A percentile compares a stretch with the other conserved stretches of the same genome.
Conservation (phyloP, 371 early-diverging fungal species). For the Syncephalastrum monosporum region DNA sequence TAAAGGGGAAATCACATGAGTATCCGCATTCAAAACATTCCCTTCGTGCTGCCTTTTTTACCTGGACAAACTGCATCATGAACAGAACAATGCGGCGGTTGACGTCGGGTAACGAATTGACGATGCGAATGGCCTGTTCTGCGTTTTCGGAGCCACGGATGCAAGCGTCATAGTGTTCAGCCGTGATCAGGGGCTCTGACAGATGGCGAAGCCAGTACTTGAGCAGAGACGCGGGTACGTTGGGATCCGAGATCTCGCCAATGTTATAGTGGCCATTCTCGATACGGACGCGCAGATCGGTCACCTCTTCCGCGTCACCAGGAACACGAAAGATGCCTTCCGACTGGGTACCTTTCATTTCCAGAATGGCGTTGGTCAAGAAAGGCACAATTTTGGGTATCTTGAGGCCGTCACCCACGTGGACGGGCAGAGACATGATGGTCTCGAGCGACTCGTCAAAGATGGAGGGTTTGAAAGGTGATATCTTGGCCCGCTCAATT, state of each 20-base stretch:
- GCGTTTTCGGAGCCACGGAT: slow-evolving; percentile 57
- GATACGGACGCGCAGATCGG: slow-evolving; percentile 75
- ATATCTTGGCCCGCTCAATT: slow-evolving; percentile 78
- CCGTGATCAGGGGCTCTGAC: slow-evolving; percentile 86
- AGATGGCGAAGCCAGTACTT: slow-evolving; percentile 95
- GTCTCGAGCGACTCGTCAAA: slow-evolving; percentile 89
- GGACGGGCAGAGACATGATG: slow-evolving; percentile 68
- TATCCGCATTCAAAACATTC: no score
- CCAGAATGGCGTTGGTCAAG: slow-evolving; percentile 72
- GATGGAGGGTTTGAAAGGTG: slow-evolving; percentile 85
- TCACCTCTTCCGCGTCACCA: slow-evolving; percentile 89
- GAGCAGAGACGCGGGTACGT: slow-evolving; percentile 89
- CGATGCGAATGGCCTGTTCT: slow-evolving; percentile 58
- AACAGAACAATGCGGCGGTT: slow-evolving; percentile 78
- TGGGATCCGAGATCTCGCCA: slow-evolving; percentile 77
- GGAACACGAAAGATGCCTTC: slow-evolving; percentile 98
- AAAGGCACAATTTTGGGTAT: slow-evolving; percentile 87
- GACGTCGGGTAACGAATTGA: slow-evolving; percentile 68
- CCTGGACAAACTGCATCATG: slow-evolving; percentile 80
- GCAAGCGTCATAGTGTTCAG: slow-evolving; percentile 76
- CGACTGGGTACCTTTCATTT: slow-evolving; percentile 73
- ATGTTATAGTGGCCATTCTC: slow-evolving; percentile 81
- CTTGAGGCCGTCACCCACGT: slow-evolving; percentile 36
- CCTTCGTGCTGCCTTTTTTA: slow-evolving; percentile 14
- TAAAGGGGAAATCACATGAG: no score